Evolutionary conservation across 176 grass and related monocot genomes (phyloP).

Genomic region (Triticum monococcum): DNA sequence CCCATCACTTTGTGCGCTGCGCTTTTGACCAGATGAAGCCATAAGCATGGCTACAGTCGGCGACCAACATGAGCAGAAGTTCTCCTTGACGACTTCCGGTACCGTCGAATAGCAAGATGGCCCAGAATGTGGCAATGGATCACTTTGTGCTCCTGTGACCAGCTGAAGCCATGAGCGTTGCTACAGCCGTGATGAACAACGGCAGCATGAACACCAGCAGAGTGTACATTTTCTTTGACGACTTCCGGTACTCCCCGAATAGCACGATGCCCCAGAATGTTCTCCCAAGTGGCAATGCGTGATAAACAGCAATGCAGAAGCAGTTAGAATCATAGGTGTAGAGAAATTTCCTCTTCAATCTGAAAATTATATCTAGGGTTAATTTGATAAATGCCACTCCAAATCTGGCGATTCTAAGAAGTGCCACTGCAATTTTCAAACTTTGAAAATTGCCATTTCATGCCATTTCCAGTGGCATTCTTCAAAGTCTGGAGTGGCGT

Average conservation of each 20-base stretch:
- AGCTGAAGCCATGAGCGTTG: constrained; percentile 79
- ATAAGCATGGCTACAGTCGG: too few species aligned
- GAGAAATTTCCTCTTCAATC: background rate
- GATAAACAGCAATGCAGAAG: constrained; percentile 12
- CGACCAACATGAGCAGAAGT: too few species aligned
- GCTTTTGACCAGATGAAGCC: too few species aligned
- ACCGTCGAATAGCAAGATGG: too few species aligned
- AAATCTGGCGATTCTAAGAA: too few species aligned
- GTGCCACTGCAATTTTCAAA: too few species aligned
- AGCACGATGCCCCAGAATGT: constrained; percentile 71
- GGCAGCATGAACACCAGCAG: constrained; percentile 63
- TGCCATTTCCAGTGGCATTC: too few species aligned
- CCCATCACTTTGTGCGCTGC: too few species aligned
- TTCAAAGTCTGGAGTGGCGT: too few species aligned
- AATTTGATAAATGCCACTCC: too few species aligned
- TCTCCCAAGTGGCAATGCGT: constrained; percentile 72
- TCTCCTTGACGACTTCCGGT: too few species aligned
- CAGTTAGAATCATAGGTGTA: background rate
- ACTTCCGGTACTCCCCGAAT: constrained; percentile 65
- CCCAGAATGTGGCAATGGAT: background rate
- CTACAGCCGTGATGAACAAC: constrained; percentile 68
- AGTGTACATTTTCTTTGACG: constrained; percentile 52
- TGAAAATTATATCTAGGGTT: background rate
- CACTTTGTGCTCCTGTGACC: constrained; percentile 57
- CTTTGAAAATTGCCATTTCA: too few species aligned